Evolutionary conservation across 2,329 filamentous ascomycete species (phyloP).

Genomic region (Penicillium oxalicum): DNA sequence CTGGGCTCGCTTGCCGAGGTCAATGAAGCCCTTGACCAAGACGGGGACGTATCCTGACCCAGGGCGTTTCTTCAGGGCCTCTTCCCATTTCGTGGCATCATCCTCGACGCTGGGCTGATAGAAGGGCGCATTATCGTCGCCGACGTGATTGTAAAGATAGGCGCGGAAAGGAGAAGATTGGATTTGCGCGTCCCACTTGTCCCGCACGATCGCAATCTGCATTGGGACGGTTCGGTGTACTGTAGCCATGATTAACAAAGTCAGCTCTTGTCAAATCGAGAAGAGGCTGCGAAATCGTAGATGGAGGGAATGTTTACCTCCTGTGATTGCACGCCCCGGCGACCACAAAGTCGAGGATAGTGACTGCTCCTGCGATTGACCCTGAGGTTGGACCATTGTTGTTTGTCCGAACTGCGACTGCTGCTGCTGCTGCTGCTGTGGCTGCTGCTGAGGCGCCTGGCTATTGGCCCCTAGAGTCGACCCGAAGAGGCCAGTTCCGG

Average conservation of each 20-base stretch:
- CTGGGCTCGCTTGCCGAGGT: conserved; percentile 53
- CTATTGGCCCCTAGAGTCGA: conserved; percentile 6
- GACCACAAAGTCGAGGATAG: conserved; percentile 39
- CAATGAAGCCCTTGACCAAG: conserved; percentile 54
- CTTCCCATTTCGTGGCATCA: conserved; percentile 59
- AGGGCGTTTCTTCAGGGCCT: conserved; percentile 56
- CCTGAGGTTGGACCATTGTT: conserved; percentile 28
- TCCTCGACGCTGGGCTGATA: conserved; percentile 54
- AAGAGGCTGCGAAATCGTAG: too few relatives aligned
- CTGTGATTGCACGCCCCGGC: conserved; percentile 39
- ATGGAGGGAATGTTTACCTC: conserved; percentile 25
- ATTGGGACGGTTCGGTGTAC: conserved; percentile 57
- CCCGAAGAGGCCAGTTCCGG: conserved; percentile 20
- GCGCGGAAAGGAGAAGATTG: conserved; percentile 51
- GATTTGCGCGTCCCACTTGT: conserved; percentile 55
- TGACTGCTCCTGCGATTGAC: conserved; percentile 19
- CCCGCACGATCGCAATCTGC: conserved; percentile 55
- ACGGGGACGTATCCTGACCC: conserved; percentile 54
- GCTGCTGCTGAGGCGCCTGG: conserved; percentile 19
- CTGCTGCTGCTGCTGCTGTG: conserved; percentile 27
- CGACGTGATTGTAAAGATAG: conserved; percentile 60
- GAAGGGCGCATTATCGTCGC: conserved; percentile 55
- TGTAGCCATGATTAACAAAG: conserved; percentile 15
- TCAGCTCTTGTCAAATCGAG: conserved; percentile 3
- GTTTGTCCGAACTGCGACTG: conserved; percentile 40